Evolutionary conservation across 2,329 filamentous ascomycete genomes (phyloP), one percentile per base, ranked within the genome.

Genomic region (Exophiala xenobiotica): DNA sequence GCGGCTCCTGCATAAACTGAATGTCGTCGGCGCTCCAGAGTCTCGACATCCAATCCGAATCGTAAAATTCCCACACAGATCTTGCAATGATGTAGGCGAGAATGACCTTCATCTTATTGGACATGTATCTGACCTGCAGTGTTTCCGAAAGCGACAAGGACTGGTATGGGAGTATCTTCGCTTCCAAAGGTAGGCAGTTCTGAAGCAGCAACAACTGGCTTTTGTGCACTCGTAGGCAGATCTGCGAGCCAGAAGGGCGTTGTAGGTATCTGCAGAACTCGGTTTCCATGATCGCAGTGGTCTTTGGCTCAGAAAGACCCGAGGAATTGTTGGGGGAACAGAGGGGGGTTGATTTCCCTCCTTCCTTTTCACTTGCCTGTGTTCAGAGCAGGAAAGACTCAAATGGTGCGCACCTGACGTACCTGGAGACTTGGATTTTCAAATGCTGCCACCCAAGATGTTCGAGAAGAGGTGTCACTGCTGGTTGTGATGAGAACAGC

Each of bases 31-130:
- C 29, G 11, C 8, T 46, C 43, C 43, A 46, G 2, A 20, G 19
- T 46, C 27, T 46, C 2, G 43, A 46, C 43, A 46, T 38, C 43
- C 43, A 46, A n/a, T 27, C 43, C 12, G 43, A 46, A 23, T 46
- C n/a, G 22, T 46, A 38, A 12, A 38, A 46, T 6, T 46, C 43
- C 43, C 43, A 46, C 7, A 37, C 43, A 6, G 43, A 46, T 46
- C 27, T 35, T n/a, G 43, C 43, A 24, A 46, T 22, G 9, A 38
- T 46, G 16, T 46, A 46, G 3, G 43, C 29, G 5, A 46, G 18
- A 18, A 38, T 37, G 24, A 38, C 43, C 29, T 46, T 46, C 43
- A 46, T 46, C 12, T 24, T 46, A 20, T 46, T 35, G n/a, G 43
- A 46, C 19, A 46, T 20, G 11, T 35, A 29, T 2, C 43, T 19